A percentile compares a stretch with the other conserved stretches of the same genome.
Conservation (phyloP, 1,284 basidiomycete species). For the Trichosporon sp. region DNA sequence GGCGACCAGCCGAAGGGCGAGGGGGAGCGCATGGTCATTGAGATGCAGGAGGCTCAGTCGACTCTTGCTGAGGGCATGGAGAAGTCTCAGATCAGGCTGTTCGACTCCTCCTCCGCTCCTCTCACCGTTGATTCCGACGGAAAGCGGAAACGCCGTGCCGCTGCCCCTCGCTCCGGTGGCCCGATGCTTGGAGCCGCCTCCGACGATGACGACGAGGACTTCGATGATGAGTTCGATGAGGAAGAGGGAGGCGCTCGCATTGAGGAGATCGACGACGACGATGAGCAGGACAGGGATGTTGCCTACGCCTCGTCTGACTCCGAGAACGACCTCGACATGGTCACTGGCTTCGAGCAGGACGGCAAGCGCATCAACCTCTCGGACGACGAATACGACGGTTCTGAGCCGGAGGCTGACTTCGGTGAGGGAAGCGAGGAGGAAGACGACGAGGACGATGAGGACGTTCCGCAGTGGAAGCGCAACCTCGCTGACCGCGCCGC, state of each 20-base stretch:
- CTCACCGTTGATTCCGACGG: slow-evolving; percentile 56
- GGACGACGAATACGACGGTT: slow-evolving; percentile 49
- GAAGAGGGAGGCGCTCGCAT: slow-evolving; percentile 36
- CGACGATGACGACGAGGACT: slow-evolving; percentile 48
- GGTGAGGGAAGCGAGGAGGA: slow-evolving; percentile 48
- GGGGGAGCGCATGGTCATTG: slow-evolving; percentile 96
- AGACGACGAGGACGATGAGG: slow-evolving; percentile 55
- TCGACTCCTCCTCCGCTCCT: slow-evolving; percentile 73
- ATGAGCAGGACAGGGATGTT: slow-evolving; percentile 56
- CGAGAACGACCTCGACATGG: slow-evolving; percentile 52
- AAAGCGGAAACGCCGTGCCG: slow-evolving; percentile 40
- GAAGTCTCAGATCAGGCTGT: slow-evolving; percentile 79
- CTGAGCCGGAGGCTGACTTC: slow-evolving; percentile 58
- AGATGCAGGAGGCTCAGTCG: slow-evolving; percentile 79
- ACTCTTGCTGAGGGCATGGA: slow-evolving; percentile 85
- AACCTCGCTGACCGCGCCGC: slow-evolving; percentile 68
- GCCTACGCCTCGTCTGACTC: slow-evolving; percentile 81
- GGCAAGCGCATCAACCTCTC: slow-evolving; percentile 55
- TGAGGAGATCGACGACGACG: slow-evolving; percentile 55
- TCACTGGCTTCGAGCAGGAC: slow-evolving; percentile 56
- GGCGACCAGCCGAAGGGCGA: slow-evolving; percentile 71
- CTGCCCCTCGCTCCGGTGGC: slow-evolving; percentile 48
- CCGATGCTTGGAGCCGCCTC: slow-evolving; percentile 52
- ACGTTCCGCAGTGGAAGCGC: slow-evolving; percentile 74
- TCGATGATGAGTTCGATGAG: slow-evolving; percentile 49